Evolutionary conservation across 306 rosid genomes (phyloP), one percentile per base, ranked within the genome.

Genomic region (Mimosa pudica): DNA sequence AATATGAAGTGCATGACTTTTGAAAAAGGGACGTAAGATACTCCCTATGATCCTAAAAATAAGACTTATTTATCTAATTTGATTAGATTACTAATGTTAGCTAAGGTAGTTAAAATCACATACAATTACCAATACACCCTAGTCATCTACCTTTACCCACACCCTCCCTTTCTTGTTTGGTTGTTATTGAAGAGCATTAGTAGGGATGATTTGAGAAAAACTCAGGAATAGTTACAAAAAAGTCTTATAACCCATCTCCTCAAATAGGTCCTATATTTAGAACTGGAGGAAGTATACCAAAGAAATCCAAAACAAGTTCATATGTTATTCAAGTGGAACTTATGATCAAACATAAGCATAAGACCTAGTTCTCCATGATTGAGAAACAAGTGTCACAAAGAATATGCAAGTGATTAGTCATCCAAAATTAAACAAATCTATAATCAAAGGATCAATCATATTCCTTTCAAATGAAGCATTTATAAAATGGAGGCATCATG

Each of bases 401-500:
- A 48, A 57, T 47, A 72, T 60, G 55, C 45, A 38, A 24, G 33
- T 17, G 33, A 42, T 8, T 10, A 4, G 10, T 68, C 42, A 41
- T 65, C 35, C 18, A 51, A 68, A 2, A 42, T n/a, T n/a, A 32
- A 68, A 42, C 52, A n/a, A 2, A 41, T 17, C 4, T 42, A 66
- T 13, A 30, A 65, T 14, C 48, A 66, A 38, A 66, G 2, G 11
- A 65, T 16, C 13, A 66, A 38, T 38, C 41, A 41, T 36, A 38
- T 65, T 67, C 32, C n/a, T 67, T 36, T 38, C n/a, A 13, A 75
- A 57, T 36, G 48, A 5, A 69, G 81, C 51, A 76, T 42, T 42
- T 46, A n/a, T 42, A 11, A 83, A 68, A 82, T 84, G 57, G 67
- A 77, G 18, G 41, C n/a, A 49, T 24, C 30, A 87, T 81, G 55